Conservation (phyloP, 257 asterid species). For the Nyctanthes arbortristis region DNA sequence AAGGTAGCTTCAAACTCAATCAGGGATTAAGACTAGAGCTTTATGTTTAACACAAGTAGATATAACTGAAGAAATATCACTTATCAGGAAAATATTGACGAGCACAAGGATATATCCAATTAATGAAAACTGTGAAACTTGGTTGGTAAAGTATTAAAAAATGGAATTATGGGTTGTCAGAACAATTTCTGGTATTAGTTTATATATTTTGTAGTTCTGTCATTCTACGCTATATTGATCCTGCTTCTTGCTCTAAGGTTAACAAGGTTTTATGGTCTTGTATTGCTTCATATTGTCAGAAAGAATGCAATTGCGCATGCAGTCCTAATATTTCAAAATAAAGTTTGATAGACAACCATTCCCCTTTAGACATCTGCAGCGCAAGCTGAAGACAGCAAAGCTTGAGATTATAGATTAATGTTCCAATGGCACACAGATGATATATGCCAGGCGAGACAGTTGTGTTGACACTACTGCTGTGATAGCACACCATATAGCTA, state of each 20-base stretch:
- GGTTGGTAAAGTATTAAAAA: neutral
- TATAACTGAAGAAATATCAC: neutral
- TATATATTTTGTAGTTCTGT: neutral
- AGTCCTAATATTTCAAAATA: neutral
- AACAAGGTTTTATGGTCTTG: neutral
- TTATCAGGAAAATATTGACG: neutral
- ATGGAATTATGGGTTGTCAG: conserved; percentile 5
- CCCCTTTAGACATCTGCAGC: neutral
- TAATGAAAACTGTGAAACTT: conserved; percentile 7
- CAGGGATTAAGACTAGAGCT: neutral
- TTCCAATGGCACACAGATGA: neutral
- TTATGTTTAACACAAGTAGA: neutral
- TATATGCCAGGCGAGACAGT: neutral
- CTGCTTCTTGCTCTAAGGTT: neutral
- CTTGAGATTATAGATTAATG: neutral
- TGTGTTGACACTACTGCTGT: neutral
- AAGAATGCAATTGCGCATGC: neutral
- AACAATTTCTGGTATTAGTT: neutral
- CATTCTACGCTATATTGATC: neutral
- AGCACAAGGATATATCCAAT: neutral
- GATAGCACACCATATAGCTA: neutral
- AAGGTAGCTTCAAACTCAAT: conserved; percentile 43
- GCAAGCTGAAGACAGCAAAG: neutral
- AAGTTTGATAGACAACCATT: neutral
- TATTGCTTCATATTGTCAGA: neutral